Evolutionary conservation across 1,284 basidiomycete genomes (phyloP), one percentile per base, ranked within the genome.

Genomic region (Leccinum glutinopallens): DNA sequence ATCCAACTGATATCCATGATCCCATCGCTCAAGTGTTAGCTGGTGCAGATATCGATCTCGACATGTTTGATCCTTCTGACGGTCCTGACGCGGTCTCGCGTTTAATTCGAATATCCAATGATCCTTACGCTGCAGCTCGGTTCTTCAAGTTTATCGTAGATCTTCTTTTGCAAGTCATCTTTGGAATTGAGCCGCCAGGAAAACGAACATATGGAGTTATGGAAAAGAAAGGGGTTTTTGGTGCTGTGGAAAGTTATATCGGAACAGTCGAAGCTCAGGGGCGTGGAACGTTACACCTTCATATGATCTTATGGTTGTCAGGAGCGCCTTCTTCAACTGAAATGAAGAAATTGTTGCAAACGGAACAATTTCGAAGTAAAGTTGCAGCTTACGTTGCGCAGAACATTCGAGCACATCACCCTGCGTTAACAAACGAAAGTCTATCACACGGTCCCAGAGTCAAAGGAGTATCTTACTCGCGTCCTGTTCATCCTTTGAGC

Each of bases 221-320:
- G 7, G 8, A 6, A 9, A 7, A 22, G n/a, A 51, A 32, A n/a
- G 55, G 15, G 12, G 7, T 63, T 2, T 35, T 55, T 15, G 46
- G 49, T 1, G 2, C 2, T 1, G n/a, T 63, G 4, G 29, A 41
- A 13, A 49, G 2, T 8, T 55, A 46, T 12, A 29, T 63, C 5
- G 51, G 58, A 1, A 55, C 22, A 1, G 49, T 63, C 0, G 58
- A 63, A 22, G 58, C 62, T 0, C 58, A 63, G 17, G 58, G 58
- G 0, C 7, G 39, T 7, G 62, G 58, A 12, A 63, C 35, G 2
- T 15, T 59, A 6, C 33, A 55, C 33, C 25, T 61, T 2, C 60
- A 54, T 41, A 54, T 39, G 19, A 2, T 61, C 0, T 1, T 61
- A 1, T 61, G 46, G 51, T 6, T 61, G 8, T 17, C 8, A 9